Percentiles rank a stretch among this genome's conserved stretches.
Evolutionary conservation across 257 asterid genomes (phyloP).

Genomic region (Craterostigma plantagineum): DNA sequence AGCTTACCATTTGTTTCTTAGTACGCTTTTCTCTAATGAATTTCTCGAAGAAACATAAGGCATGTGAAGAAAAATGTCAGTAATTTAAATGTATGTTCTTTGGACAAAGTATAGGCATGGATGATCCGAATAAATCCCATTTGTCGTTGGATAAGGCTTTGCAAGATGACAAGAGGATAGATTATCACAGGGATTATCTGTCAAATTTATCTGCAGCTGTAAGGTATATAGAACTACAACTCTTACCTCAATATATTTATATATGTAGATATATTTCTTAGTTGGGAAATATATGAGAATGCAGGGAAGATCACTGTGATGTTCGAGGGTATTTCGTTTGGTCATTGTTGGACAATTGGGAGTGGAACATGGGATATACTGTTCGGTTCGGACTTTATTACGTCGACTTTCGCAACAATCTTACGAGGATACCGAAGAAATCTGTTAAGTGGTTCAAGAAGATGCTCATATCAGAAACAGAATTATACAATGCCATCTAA

Average conservation of each 20-base stretch:
- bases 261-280: no score
- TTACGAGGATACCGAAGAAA: constrained; percentile 65
- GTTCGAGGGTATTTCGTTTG: constrained; percentile 63
- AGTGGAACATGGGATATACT: constrained; percentile 87
- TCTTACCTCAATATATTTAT: no score
- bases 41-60: no score
- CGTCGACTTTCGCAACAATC: constrained; percentile 68
- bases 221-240: constrained; percentile 18
- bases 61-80: no score
- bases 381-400: constrained; percentile 65
- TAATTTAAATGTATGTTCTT: not conserved
- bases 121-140: constrained; percentile 36
- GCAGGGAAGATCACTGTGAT: constrained; percentile 64
- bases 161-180: constrained; percentile 51
- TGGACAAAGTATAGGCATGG: constrained; percentile 37
- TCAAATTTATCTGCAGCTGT: constrained; percentile 78
- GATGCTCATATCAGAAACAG: constrained; percentile 21
- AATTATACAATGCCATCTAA: not conserved
- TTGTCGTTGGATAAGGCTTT: constrained; percentile 20
- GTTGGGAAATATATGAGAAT: not conserved
- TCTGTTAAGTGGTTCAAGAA: constrained; percentile 56
- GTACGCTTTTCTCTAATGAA: no score
- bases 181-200: constrained; percentile 55
- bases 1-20: no score
- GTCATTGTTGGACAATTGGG: constrained; percentile 93